phyloP scores from a whole-genome alignment of 257 asterid species.

The Lithospermum erythrorhizon region DNA sequence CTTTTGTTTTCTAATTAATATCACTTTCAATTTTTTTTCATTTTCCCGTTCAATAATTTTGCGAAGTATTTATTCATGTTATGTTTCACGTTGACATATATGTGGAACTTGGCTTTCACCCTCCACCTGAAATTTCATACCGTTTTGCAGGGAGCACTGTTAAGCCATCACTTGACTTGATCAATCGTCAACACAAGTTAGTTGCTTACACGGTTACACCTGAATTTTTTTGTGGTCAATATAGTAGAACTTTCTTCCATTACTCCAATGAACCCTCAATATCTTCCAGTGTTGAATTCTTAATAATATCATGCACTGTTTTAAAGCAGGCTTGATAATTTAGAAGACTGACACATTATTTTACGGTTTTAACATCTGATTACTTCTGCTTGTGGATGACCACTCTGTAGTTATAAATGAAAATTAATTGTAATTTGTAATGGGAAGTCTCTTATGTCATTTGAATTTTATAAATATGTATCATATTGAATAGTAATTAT shows the following conservation, averaged over 20 bases:
- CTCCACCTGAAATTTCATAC: slow-evolving; percentile 9
- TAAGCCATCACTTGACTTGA: slow-evolving; percentile 75
- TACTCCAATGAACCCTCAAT: not conserved
- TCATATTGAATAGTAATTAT: slow-evolving; percentile 10
- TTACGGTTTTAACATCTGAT: not conserved
- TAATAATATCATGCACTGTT: not conserved
- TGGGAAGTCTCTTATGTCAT: not conserved
- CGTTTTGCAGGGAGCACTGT: slow-evolving; percentile 45
- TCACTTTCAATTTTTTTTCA: too few relatives aligned
- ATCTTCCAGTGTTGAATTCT: not conserved
- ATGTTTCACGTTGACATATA: not conserved
- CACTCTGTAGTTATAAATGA: not conserved
- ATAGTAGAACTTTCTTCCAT: not conserved
- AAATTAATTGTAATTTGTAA: not conserved
- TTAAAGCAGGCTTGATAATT: not conserved
- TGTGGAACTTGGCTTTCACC: not conserved
- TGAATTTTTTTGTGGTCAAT: not conserved
- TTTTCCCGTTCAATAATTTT: too few relatives aligned
- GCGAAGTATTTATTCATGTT: too few relatives aligned
- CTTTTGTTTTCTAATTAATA: not conserved
- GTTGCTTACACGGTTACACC: slow-evolving; percentile 17
- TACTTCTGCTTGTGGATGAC: not conserved
- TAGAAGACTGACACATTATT: not conserved
- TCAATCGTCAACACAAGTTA: slow-evolving; percentile 94
- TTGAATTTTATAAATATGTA: slow-evolving; percentile 3